phyloP scores from a whole-genome alignment of 805 yeast species.

The Debaryomyces hansenii region DNA sequence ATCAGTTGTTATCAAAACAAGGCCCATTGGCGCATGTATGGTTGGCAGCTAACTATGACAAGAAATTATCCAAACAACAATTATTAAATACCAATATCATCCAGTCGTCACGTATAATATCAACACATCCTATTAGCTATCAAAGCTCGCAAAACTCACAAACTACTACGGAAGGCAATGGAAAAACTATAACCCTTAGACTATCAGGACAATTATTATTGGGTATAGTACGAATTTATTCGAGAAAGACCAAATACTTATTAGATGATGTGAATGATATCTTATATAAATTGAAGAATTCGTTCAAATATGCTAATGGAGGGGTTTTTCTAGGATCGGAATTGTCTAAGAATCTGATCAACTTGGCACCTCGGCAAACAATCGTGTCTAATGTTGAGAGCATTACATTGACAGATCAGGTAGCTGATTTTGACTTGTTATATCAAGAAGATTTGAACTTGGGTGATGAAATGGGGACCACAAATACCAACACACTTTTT shows the following conservation, averaged over 20 bases:
- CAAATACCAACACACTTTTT: slow-evolving; percentile 11
- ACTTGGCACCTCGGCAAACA: slow-evolving; percentile 60
- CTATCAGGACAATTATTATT: slow-evolving; percentile 82
- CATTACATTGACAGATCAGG: slow-evolving; percentile 70
- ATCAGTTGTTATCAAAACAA: slow-evolving; percentile 57
- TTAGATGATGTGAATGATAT: slow-evolving; percentile 83
- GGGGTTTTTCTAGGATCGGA: slow-evolving; percentile 17
- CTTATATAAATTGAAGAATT: slow-evolving; percentile 64
- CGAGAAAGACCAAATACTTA: slow-evolving; percentile 79
- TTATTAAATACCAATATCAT: slow-evolving; percentile 69
- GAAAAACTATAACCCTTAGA: slow-evolving; percentile 71
- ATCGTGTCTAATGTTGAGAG: slow-evolving; percentile 59
- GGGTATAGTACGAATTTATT: slow-evolving; percentile 85
- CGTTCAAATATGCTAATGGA: slow-evolving; percentile 50
- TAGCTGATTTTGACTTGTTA: slow-evolving; percentile 73
- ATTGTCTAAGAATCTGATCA: slow-evolving; percentile 39
- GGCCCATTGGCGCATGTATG: slow-evolving; percentile 90
- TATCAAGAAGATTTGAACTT: slow-evolving; percentile 57
- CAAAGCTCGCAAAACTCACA: slow-evolving; percentile 13
- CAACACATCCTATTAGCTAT: slow-evolving; percentile 60
- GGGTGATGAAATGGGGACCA: slow-evolving; percentile 19
- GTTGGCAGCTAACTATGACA: slow-evolving; percentile 89
- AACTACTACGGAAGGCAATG: slow-evolving; percentile 15
- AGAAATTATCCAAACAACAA: slow-evolving; percentile 70
- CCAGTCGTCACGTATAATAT: slow-evolving; percentile 41